phyloP scores from a whole-genome alignment of 2,329 filamentous ascomycete species.

The Claviceps sp. region DNA sequence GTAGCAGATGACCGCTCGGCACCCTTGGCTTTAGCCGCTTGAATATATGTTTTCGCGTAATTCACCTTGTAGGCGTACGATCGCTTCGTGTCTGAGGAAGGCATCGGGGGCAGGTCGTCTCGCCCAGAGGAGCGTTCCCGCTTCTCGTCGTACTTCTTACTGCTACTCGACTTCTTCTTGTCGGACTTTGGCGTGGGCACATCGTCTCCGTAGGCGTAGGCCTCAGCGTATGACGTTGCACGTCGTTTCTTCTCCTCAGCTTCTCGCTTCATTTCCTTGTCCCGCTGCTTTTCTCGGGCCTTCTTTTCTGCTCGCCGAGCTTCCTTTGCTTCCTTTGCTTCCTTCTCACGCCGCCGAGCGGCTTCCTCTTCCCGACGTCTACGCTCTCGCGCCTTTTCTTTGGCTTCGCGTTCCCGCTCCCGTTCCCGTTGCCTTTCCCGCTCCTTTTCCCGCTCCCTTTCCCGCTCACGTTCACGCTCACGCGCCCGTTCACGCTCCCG shows the following conservation, averaged over 20 bases:
- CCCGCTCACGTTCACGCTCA: constrained; percentile 12
- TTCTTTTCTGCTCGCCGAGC: constrained; percentile 22
- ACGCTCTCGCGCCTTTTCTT: constrained; percentile 10
- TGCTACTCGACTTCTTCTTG: constrained; percentile 25
- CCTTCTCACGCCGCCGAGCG: constrained; percentile 18
- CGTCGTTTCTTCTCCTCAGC: constrained; percentile 24
- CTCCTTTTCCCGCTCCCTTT: constrained; percentile 8
- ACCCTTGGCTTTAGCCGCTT: constrained; percentile 17
- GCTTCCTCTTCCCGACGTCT: constrained; percentile 13
- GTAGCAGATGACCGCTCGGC: constrained; percentile 8
- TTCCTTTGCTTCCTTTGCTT: constrained; percentile 21
- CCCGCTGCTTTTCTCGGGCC: constrained; percentile 20
- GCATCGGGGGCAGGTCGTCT: constrained; percentile 16
- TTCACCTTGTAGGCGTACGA: constrained; percentile 11
- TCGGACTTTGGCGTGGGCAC: constrained; percentile 14
- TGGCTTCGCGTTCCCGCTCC: constrained; percentile 3
- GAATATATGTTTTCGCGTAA: constrained; percentile 18
- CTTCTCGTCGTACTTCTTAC: constrained; percentile 26
- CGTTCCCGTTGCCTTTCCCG: not conserved
- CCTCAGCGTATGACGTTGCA: constrained; percentile 23
- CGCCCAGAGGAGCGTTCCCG: constrained; percentile 21
- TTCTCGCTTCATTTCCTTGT: constrained; percentile 25
- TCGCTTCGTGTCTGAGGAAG: constrained; percentile 13
- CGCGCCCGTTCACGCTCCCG: constrained; percentile 15
- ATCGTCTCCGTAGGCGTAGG: constrained; percentile 19